Percentiles rank a stretch among this genome's conserved stretches.
Evolutionary conservation across 345 rosid genomes (phyloP).

Genomic region (Turnera subulata): DNA sequence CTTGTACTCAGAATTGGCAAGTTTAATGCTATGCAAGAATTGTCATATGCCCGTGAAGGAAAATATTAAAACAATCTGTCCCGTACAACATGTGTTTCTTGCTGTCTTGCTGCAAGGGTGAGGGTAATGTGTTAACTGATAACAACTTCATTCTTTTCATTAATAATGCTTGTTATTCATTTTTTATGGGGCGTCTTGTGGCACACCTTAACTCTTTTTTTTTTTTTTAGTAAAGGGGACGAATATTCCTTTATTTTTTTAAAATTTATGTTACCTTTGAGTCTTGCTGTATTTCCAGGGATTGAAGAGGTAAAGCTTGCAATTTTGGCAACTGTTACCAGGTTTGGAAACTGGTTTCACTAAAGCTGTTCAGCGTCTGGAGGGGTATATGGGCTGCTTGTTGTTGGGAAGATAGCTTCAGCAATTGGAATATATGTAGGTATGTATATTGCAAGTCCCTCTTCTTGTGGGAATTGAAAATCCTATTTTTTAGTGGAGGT

Average conservation of each 20-base stretch:
- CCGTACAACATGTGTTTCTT: conserved; percentile 52
- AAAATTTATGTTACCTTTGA: too few species aligned
- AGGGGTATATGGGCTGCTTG: conserved; percentile 86
- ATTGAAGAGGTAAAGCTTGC: conserved; percentile 92
- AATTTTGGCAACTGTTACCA: conserved; percentile 53
- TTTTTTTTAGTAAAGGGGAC: not conserved
- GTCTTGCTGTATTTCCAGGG: conserved; percentile 37
- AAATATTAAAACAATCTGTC: conserved; percentile 66
- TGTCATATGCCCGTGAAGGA: conserved; percentile 80
- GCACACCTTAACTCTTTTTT: too few species aligned
- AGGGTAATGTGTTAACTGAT: conserved; percentile 46
- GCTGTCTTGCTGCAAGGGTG: conserved; percentile 67
- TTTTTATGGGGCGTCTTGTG: not conserved
- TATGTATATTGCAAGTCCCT: too few species aligned
- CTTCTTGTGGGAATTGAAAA: too few species aligned
- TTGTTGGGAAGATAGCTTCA: conserved; percentile 77
- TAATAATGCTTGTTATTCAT: not conserved
- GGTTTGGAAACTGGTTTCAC: conserved; percentile 83
- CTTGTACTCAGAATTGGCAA: conserved; percentile 58
- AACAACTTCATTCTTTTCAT: not conserved
- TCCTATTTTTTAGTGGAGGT: too few species aligned
- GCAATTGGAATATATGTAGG: too few species aligned
- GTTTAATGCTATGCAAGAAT: conserved; percentile 73
- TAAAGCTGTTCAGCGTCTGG: conserved; percentile 85
- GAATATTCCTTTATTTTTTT: too few species aligned